Conservation (phyloP, 805 yeast species). For the Ogataea henricii region DNA sequence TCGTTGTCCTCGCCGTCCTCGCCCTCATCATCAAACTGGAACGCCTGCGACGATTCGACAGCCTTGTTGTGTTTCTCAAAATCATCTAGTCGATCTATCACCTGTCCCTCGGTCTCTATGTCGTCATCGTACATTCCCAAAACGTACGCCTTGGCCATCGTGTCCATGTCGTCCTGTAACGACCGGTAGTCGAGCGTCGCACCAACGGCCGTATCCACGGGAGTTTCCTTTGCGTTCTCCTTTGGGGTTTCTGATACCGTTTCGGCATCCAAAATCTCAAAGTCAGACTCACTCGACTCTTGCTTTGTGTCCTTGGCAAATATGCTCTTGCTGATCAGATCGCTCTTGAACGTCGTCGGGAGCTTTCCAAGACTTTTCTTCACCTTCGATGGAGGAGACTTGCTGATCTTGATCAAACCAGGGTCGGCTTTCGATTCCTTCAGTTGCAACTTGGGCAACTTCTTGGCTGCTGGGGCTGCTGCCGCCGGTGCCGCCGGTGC, state of each 20-base stretch:
- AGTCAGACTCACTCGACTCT: background rate
- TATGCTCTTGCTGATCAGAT: conserved; percentile 10
- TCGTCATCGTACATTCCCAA: conserved; percentile 65
- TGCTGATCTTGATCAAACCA: conserved; percentile 16
- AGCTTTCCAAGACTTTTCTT: conserved; percentile 19
- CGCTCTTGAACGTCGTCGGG: conserved; percentile 25
- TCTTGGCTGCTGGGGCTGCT: background rate
- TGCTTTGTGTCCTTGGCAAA: background rate
- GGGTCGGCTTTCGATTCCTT: conserved; percentile 5
- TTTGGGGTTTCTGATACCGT: background rate
- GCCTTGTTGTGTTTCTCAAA: conserved; percentile 52
- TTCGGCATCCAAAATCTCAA: background rate
- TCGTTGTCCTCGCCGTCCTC: conserved; percentile 22
- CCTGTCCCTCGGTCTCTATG: conserved; percentile 53
- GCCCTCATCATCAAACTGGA: conserved; percentile 1
- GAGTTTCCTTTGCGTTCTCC: conserved; percentile 16
- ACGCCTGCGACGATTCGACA: conserved; percentile 40
- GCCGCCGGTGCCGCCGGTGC: background rate
- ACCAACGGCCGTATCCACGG: conserved; percentile 18
- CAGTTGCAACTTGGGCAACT: conserved; percentile 13
- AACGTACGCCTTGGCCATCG: conserved; percentile 63
- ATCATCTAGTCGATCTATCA: conserved; percentile 55
- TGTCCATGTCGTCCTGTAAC: conserved; percentile 49
- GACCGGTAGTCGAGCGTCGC: conserved; percentile 41
- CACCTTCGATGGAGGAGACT: conserved; percentile 7